A percentile compares a stretch with the other conserved stretches of the same genome.
Conservation (phyloP, 805 yeast species). For the Saccharomycopsis sp. region DNA sequence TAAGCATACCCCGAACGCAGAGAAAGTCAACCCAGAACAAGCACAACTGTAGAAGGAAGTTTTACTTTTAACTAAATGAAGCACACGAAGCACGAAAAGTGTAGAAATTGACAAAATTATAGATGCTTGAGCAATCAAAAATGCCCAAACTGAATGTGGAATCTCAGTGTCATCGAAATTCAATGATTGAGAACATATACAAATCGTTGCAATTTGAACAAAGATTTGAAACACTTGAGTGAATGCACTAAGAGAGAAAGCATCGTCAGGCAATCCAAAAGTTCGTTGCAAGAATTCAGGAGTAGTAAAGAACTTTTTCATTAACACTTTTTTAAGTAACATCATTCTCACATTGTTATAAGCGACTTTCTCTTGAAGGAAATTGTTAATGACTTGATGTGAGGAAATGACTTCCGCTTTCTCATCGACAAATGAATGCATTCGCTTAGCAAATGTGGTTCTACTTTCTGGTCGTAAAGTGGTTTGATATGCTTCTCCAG, state of each 20-base stretch:
- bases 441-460: constrained; percentile 6
- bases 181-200: constrained; percentile 12
- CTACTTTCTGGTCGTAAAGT: constrained; percentile 2
- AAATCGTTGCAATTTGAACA: constrained; percentile 15
- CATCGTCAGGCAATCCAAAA: constrained; percentile 17
- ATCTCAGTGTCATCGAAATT: constrained; percentile 14
- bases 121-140: constrained; percentile 19
- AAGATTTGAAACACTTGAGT: constrained; percentile 16
- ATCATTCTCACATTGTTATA: constrained; percentile 5
- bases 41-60: constrained; percentile 16
- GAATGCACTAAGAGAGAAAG: constrained; percentile 13
- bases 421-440: constrained; percentile 12
- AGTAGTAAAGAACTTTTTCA: constrained; percentile 10
- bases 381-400: too few relatives aligned
- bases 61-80: constrained; percentile 16
- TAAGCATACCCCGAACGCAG: constrained; percentile 21
- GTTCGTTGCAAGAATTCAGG: constrained; percentile 7
- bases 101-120: constrained; percentile 17
- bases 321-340: constrained; percentile 10
- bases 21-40: constrained; percentile 9
- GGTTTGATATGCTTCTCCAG: neutral
- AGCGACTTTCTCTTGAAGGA: neutral
- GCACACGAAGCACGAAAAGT: constrained; percentile 13
- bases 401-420: constrained; percentile 1
- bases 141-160: constrained; percentile 17